Evolutionary conservation across 768 basidiomycete species (phyloP).

Genomic region (Rossbeevera mucosa): DNA sequence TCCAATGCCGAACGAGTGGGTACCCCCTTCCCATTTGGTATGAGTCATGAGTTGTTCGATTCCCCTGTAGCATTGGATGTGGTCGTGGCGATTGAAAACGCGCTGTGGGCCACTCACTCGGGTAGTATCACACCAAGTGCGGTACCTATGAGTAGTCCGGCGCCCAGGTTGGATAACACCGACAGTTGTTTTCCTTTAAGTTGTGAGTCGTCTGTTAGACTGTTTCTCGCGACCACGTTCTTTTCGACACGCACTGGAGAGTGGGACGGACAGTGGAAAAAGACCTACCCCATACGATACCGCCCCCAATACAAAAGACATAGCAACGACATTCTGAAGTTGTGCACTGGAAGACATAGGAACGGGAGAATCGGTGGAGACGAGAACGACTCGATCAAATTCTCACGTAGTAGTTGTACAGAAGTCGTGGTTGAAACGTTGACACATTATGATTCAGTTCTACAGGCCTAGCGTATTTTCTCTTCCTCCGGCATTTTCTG

Average conservation of each 20-base stretch:
- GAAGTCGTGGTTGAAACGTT: too few species aligned
- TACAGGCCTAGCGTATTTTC: background rate
- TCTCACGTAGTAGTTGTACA: background rate
- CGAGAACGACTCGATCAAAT: too few species aligned
- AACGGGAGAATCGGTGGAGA: too few species aligned
- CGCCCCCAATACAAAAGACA: conserved; percentile 59
- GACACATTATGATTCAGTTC: too few species aligned
- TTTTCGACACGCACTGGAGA: conserved; percentile 49
- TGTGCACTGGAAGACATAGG: conserved; percentile 23
- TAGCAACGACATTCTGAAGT: conserved; percentile 28
- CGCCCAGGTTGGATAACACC: conserved; percentile 56
- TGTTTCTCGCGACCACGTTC: conserved; percentile 1
- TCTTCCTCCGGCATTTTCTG: conserved; percentile 7
- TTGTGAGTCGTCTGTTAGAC: conserved; percentile 32
- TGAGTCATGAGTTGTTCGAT: conserved; percentile 54
- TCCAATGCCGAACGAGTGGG: conserved; percentile 54
- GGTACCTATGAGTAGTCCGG: conserved; percentile 84
- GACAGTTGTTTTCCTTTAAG: conserved; percentile 44
- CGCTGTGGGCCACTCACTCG: conserved; percentile 55
- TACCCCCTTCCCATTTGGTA: conserved; percentile 28
- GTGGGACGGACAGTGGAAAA: conserved; percentile 67
- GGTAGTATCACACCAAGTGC: conserved; percentile 91
- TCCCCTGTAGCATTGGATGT: conserved; percentile 45
- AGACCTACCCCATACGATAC: conserved; percentile 68
- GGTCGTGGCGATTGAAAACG: background rate